These are phyloP conservation scores for Tulasnella sp. DNA, from an alignment of 768 basidiomycete species.

Conservation along the genomic window DNA sequence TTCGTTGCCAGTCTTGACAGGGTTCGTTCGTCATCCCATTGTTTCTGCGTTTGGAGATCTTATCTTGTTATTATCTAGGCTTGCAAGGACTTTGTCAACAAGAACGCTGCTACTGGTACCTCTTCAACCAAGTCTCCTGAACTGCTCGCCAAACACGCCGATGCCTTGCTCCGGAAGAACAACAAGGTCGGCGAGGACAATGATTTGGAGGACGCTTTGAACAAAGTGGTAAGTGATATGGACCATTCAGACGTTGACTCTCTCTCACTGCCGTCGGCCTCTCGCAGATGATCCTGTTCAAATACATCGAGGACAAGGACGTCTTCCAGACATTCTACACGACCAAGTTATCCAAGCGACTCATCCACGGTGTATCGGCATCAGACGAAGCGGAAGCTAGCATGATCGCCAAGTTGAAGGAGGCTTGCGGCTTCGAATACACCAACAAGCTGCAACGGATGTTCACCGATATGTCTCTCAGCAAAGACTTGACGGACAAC, in stretches of 20 bases:
- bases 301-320: constrained; percentile 98
- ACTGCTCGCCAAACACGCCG: constrained; percentile 85
- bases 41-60: not conserved
- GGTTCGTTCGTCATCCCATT: constrained; percentile 34
- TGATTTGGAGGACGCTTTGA: constrained; percentile 83
- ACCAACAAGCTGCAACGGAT: constrained; percentile 94
- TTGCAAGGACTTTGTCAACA: constrained; percentile 91
- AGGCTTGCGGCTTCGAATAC: constrained; percentile 94
- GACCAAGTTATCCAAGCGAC: constrained; percentile 86
- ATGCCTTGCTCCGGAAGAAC: constrained; percentile 84
- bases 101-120: constrained; percentile 83
- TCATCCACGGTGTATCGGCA: constrained; percentile 85
- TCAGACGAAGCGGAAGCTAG: constrained; percentile 95
- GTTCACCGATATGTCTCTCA: constrained; percentile 98
- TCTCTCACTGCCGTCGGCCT: not conserved
- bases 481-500: constrained; percentile 90
- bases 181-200: constrained; percentile 93
- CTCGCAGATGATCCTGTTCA: constrained; percentile 89
- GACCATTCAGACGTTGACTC: not conserved
- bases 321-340: constrained; percentile 98
- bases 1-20: constrained; percentile 88
- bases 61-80: constrained; percentile 50
- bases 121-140: constrained; percentile 86
- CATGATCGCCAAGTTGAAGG: constrained; percentile 98
- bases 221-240: constrained; percentile 68